A percentile compares a stretch with the other conserved stretches of the same genome.
Conservation (phyloP, 805 yeast species). For the Saturnispora gosingensis region DNA sequence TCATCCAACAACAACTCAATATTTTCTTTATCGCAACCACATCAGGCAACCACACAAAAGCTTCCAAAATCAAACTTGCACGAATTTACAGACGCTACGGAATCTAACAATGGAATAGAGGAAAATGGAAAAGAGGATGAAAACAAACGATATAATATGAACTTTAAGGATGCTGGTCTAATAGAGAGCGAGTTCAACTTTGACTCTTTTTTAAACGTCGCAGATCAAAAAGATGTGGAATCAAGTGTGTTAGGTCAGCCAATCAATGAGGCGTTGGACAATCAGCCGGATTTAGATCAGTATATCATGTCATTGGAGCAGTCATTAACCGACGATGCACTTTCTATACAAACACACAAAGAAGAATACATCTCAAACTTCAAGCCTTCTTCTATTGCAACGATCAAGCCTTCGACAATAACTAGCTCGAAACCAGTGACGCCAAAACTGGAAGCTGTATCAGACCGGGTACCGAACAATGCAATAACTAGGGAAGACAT, state of each 20-base stretch:
- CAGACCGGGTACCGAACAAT: neutral
- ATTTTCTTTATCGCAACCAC: slow-evolving; percentile 4
- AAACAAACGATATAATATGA: neutral
- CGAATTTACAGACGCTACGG: neutral
- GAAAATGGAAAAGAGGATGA: neutral
- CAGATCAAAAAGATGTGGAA: slow-evolving; percentile 12
- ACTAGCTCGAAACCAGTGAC: neutral
- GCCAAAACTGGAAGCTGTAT: neutral
- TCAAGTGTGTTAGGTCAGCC: neutral
- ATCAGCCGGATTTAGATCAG: slow-evolving; percentile 6
- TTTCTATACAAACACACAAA: neutral
- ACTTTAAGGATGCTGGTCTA: neutral
- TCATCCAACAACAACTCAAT: slow-evolving; percentile 21
- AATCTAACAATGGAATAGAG: neutral
- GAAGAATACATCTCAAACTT: neutral
- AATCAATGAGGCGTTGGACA: neutral
- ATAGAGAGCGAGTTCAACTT: slow-evolving; percentile 22
- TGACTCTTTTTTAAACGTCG: slow-evolving; percentile 27
- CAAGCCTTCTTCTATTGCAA: neutral
- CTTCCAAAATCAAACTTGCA: neutral
- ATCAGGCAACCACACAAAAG: neutral
- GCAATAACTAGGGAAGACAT: neutral
- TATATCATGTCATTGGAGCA: slow-evolving; percentile 6
- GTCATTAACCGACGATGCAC: neutral
- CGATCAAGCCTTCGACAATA: neutral